Conservation (phyloP, 139 green algal genomes). For the Volvox reticuliferus region DNA sequence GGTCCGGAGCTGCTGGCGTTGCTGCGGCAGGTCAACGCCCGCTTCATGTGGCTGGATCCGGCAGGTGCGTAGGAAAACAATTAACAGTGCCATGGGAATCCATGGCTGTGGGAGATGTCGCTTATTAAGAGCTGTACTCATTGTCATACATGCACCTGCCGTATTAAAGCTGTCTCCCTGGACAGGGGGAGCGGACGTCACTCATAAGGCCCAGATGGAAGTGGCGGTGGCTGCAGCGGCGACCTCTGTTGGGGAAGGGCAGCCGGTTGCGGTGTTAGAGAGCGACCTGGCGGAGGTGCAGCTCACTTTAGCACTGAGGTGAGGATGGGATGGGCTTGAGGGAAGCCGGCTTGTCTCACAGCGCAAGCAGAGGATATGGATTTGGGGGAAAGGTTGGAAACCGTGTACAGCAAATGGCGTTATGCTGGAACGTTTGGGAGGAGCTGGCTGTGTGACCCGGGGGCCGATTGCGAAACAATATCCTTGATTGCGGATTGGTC, state of each 20-base stretch:
- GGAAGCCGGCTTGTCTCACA: neutral
- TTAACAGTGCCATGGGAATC: no score
- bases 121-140: no score
- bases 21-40: conserved; percentile 25
- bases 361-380: no score
- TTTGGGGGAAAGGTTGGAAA: no score
- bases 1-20: neutral
- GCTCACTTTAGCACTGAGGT: neutral
- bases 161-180: no score
- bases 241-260: neutral
- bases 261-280: neutral
- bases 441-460: no score
- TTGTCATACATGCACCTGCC: no score
- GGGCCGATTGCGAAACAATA: no score
- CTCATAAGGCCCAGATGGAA: conserved; percentile 2
- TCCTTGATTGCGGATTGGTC: no score
- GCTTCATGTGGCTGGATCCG: conserved; percentile 17
- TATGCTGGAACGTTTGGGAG: no score
- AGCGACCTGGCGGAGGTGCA: neutral
- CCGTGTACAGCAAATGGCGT: no score
- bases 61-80: neutral
- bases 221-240: neutral
- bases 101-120: no score
- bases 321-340: neutral
- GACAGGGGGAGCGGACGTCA: neutral